Evolutionary conservation across 2,329 filamentous ascomycete species (phyloP).

Genomic region (Ophiostoma sp.): DNA sequence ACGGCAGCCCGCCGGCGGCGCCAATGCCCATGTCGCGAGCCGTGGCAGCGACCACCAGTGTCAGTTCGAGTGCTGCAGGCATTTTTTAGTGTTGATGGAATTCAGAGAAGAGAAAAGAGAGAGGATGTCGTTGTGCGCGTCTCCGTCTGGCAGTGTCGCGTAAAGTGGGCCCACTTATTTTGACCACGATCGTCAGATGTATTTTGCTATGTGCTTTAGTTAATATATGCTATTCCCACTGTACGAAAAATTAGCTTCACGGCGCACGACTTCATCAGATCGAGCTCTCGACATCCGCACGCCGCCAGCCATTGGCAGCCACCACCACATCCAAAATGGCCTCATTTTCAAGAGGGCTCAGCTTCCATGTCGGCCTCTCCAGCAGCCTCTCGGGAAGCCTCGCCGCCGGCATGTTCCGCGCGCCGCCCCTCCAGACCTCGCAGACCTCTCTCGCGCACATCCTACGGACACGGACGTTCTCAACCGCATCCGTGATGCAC

Average conservation of each 20-base stretch:
- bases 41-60: constrained; percentile 93
- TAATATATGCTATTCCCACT: neutral
- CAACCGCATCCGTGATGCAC: no score
- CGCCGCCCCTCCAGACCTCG: neutral
- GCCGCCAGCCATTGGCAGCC: neutral
- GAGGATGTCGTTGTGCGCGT: neutral
- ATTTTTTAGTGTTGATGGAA: neutral
- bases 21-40: constrained; percentile 79
- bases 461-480: no score
- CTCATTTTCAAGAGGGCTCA: constrained; percentile 23
- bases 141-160: constrained; percentile 5
- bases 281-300: neutral
- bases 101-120: no score
- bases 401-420: neutral
- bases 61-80: constrained; percentile 53
- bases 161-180: constrained; percentile 21
- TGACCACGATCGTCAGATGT: neutral
- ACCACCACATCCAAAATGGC: constrained; percentile 20
- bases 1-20: constrained; percentile 69
- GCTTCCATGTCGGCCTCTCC: neutral
- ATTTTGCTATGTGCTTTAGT: neutral
- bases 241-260: neutral
- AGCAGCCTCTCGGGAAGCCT: neutral
- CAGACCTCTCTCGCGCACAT: no score
- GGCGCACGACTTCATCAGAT: neutral